These are phyloP conservation scores for Hondaea fermentalgiana DNA, from an alignment of 108 stramenopile species.

Conservation along the genomic window DNA sequence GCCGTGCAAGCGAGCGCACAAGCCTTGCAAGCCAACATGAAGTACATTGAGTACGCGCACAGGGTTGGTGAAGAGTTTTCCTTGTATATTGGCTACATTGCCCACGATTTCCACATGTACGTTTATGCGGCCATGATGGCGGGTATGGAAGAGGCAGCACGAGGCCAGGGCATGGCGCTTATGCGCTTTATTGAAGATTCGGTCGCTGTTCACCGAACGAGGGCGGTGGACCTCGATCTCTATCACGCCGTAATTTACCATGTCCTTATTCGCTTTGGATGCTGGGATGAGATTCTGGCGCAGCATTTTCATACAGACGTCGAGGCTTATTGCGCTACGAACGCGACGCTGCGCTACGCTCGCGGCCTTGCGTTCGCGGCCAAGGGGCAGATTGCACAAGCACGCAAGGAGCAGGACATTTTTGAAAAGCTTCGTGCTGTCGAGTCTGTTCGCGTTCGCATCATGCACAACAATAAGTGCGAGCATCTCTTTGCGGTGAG, in stretches of 20 bases:
- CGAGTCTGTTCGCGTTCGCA: background rate
- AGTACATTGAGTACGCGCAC: slow-evolving; percentile 22
- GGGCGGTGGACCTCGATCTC: slow-evolving; percentile 17
- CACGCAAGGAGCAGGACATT: slow-evolving; percentile 29
- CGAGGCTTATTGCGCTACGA: slow-evolving; percentile 16
- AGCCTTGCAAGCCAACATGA: slow-evolving; percentile 28
- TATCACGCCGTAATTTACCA: slow-evolving; percentile 13
- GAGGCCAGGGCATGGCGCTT: background rate
- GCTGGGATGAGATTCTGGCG: slow-evolving; percentile 38
- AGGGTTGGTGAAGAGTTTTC: background rate
- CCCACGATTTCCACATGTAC: slow-evolving; percentile 4
- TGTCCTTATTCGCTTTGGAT: slow-evolving; percentile 30
- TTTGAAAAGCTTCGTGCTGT: background rate
- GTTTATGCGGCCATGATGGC: slow-evolving; percentile 17
- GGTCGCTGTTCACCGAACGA: slow-evolving; percentile 14
- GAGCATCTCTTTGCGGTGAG: slow-evolving; percentile 30
- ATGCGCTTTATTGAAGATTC: slow-evolving; percentile 22
- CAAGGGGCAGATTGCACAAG: slow-evolving; percentile 24
- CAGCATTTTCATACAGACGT: slow-evolving; percentile 24
- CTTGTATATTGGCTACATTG: slow-evolving; percentile 13
- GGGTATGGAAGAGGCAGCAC: background rate
- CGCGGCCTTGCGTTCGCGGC: slow-evolving; percentile 37
- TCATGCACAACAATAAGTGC: slow-evolving; percentile 38
- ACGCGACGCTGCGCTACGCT: slow-evolving; percentile 29
- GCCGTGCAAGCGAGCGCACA: slow-evolving; percentile 19